phyloP scores from a whole-genome alignment of 306 rosid genomes.

The Glycine latifolia region DNA sequence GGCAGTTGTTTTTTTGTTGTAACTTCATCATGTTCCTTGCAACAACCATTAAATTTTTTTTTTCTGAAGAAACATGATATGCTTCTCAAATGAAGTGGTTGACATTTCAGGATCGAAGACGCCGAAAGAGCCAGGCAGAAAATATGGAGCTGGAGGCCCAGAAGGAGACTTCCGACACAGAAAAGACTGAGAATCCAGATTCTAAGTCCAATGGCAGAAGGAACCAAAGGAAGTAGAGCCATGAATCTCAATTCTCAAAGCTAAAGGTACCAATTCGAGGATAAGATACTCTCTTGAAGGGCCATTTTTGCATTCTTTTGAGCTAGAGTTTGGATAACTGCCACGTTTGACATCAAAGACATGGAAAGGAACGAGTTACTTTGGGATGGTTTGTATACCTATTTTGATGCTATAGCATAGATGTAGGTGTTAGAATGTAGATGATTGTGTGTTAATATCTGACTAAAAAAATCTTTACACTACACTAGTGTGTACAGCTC shows the following conservation, averaged over 20 bases:
- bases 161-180: constrained; percentile 62
- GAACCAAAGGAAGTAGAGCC: constrained; percentile 54
- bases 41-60: background rate
- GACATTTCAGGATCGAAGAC: constrained; percentile 72
- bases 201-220: constrained; percentile 55
- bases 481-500: constrained; percentile 62
- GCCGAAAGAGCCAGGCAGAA: constrained; percentile 62
- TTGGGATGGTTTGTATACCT: constrained; percentile 48
- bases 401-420: constrained; percentile 50
- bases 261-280: constrained; percentile 36
- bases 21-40: constrained; percentile 24
- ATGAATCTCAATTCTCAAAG: background rate
- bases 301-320: constrained; percentile 56
- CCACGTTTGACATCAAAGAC: constrained; percentile 52
- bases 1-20: background rate
- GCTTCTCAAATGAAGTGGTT: constrained; percentile 34
- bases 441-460: constrained; percentile 56
- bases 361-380: constrained; percentile 46
- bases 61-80: constrained; percentile 14
- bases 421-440: constrained; percentile 61
- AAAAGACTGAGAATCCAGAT: constrained; percentile 61
- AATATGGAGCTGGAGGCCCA: constrained; percentile 49
- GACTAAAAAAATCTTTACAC: constrained; percentile 48
- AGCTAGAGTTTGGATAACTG: constrained; percentile 48
- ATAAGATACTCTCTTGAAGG: constrained; percentile 42